Conservation (phyloP, 345 rosid genomes). For the Streptanthus diversifolius region DNA sequence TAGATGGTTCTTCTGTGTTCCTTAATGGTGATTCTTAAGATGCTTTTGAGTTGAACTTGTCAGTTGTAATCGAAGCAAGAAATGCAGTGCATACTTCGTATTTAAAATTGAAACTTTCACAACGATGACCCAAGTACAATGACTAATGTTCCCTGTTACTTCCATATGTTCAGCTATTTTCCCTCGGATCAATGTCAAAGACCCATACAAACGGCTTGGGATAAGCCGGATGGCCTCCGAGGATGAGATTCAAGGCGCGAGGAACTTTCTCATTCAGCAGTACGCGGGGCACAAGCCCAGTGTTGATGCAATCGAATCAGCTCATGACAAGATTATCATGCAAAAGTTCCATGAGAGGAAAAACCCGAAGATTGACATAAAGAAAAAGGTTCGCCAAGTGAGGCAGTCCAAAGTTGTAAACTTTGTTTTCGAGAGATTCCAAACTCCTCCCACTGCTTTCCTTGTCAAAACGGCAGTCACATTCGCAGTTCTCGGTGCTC, state of each 20-base stretch:
- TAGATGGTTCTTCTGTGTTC: background rate
- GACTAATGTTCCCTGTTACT: constrained; percentile 4
- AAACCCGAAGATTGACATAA: constrained; percentile 74
- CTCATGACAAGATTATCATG: constrained; percentile 90
- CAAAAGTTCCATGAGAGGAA: constrained; percentile 83
- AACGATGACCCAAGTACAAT: background rate
- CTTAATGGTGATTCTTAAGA: background rate
- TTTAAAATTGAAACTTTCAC: background rate
- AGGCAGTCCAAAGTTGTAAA: constrained; percentile 64
- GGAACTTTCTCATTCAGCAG: constrained; percentile 77
- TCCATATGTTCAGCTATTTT: constrained; percentile 54
- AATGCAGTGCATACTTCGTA: background rate
- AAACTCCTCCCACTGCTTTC: constrained; percentile 59
- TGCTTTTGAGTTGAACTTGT: background rate
- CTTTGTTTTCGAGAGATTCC: constrained; percentile 67
- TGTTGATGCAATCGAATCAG: constrained; percentile 85
- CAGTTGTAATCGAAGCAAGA: background rate
- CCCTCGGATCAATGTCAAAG: constrained; percentile 78
- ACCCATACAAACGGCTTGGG: constrained; percentile 88
- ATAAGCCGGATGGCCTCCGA: constrained; percentile 93
- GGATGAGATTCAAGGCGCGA: constrained; percentile 89
- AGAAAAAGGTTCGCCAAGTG: constrained; percentile 70
- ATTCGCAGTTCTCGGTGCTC: constrained; percentile 67
- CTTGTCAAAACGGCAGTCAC: constrained; percentile 59
- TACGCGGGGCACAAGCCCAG: constrained; percentile 88